These are phyloP conservation scores for Primulina huaijiensis DNA, from an alignment of 257 asterid genomes.

Conservation along the genomic window DNA sequence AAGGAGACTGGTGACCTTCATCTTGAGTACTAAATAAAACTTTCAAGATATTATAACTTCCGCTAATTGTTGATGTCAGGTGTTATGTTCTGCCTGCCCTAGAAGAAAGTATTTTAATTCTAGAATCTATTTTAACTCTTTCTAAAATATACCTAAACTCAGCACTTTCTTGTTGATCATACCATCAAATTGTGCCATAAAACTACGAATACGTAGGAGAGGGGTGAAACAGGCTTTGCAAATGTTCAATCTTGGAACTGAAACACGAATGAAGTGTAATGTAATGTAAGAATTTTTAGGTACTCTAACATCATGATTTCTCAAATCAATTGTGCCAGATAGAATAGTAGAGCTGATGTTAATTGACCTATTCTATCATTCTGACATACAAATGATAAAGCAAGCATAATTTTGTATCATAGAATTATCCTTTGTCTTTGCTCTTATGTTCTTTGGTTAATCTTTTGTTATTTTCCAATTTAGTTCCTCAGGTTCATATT, in stretches of 20 bases:
- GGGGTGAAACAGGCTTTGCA: background rate
- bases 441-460: background rate
- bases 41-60: background rate
- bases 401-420: background rate
- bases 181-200: background rate
- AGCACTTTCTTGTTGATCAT: background rate
- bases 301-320: background rate
- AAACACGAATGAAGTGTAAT: background rate
- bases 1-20: background rate
- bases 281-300: background rate
- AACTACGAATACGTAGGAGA: background rate
- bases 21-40: background rate
- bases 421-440: background rate
- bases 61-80: background rate
- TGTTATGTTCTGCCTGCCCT: background rate
- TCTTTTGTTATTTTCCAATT: background rate
- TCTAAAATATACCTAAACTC: background rate
- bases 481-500: slow-evolving; percentile 12
- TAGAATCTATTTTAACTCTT: background rate
- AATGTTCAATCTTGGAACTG: background rate
- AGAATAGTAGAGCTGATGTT: background rate
- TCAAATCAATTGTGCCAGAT: background rate
- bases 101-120: background rate
- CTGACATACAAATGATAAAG: background rate
- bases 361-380: background rate